Conservation (phyloP, 345 rosid genomes). For the Aquilaria yunnanensis region DNA sequence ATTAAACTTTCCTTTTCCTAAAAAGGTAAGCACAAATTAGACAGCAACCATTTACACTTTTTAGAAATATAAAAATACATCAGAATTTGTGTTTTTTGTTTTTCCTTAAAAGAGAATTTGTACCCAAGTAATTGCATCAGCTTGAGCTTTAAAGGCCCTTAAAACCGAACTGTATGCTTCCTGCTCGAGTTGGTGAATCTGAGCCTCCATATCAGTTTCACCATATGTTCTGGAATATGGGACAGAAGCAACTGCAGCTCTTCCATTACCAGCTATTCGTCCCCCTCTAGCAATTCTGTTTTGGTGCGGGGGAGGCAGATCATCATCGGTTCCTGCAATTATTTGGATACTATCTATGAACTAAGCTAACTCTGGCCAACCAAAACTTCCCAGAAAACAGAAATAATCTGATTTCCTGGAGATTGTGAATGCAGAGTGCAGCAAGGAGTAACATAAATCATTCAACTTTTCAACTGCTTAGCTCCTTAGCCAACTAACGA, state of each 20-base stretch:
- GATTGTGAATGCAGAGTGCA: neutral
- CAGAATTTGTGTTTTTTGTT: constrained; percentile 18
- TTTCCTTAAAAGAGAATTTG: constrained; percentile 8
- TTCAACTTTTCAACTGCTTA: no score
- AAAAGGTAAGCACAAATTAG: constrained; percentile 23
- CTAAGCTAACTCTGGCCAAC: neutral
- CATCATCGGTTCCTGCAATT: constrained; percentile 81
- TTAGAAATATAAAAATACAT: constrained; percentile 8
- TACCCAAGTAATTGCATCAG: constrained; percentile 97
- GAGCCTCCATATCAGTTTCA: constrained; percentile 81
- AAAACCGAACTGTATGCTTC: constrained; percentile 79
- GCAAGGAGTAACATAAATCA: neutral
- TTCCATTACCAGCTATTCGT: constrained; percentile 56
- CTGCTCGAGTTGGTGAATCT: constrained; percentile 81
- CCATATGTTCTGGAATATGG: constrained; percentile 65
- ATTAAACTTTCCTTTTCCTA: constrained; percentile 90
- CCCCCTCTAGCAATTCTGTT: constrained; percentile 60
- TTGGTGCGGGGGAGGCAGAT: constrained; percentile 71
- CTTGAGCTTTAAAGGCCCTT: constrained; percentile 92
- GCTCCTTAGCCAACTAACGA: neutral
- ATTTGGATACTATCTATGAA: neutral
- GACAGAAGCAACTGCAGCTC: constrained; percentile 42
- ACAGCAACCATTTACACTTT: constrained; percentile 27
- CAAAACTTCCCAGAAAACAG: neutral
- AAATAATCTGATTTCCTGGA: neutral